Evolutionary conservation across 768 basidiomycete genomes (phyloP).

Genomic region (Gloeopeniophorella convolvens): DNA sequence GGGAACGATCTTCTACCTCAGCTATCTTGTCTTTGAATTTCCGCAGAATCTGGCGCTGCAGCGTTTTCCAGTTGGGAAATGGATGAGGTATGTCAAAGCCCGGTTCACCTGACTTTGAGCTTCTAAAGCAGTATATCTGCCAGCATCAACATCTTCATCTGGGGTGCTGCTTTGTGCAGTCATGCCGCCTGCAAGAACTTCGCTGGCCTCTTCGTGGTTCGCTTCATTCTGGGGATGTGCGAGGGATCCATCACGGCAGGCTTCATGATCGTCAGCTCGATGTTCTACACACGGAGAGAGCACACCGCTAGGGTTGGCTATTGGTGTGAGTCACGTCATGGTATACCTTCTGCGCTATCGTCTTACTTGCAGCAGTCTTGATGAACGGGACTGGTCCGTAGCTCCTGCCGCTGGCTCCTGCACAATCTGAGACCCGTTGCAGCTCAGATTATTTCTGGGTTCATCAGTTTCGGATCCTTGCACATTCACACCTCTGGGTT

Average conservation of each 20-base stretch:
- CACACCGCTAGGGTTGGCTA: constrained; percentile 66
- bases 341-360: neutral
- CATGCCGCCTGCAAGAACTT: constrained; percentile 73
- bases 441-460: constrained; percentile 69
- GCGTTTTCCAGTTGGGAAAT: constrained; percentile 69
- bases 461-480: constrained; percentile 58
- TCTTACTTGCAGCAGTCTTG: constrained; percentile 39
- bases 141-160: constrained; percentile 60
- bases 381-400: constrained; percentile 66
- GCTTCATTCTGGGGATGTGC: constrained; percentile 64
- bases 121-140: neutral
- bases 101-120: neutral
- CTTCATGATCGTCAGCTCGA: constrained; percentile 68
- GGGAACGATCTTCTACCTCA: constrained; percentile 68
- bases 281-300: constrained; percentile 73
- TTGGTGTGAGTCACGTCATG: constrained; percentile 52
- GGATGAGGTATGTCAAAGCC: constrained; percentile 55
- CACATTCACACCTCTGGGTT: constrained; percentile 53
- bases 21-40: constrained; percentile 65
- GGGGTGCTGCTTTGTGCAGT: constrained; percentile 52
- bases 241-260: constrained; percentile 70
- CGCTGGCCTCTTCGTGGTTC: constrained; percentile 52
- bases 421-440: neutral
- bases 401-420: neutral
- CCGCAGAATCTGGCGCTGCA: constrained; percentile 70